Evolutionary conservation across 1,284 basidiomycete genomes (phyloP).

Genomic region (Ustilago sp.): DNA sequence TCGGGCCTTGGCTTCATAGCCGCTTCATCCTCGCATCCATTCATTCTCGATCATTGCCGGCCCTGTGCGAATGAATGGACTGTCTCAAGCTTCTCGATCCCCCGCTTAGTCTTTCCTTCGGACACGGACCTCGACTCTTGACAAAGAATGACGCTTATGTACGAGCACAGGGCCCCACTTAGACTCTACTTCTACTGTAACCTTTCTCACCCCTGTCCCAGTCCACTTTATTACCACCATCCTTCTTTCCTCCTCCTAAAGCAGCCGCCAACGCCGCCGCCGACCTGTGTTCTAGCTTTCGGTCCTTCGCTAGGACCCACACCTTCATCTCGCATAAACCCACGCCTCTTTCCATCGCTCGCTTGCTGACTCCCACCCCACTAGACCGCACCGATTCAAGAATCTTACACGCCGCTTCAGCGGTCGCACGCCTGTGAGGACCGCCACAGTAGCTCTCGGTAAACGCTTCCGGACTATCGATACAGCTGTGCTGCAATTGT

Average conservation of each 20-base stretch:
- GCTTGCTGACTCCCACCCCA: neutral
- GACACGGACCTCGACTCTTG: neutral
- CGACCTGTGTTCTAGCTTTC: neutral
- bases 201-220: neutral
- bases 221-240: neutral
- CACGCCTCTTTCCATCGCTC: neutral
- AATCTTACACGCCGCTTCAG: neutral
- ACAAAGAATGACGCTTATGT: slow-evolving; percentile 20
- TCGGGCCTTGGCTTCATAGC: slow-evolving; percentile 2
- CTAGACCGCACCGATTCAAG: neutral
- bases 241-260: neutral
- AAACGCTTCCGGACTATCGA: slow-evolving; percentile 2
- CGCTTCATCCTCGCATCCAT: neutral
- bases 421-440: neutral
- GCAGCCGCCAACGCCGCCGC: neutral
- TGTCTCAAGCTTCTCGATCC: neutral
- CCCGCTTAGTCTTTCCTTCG: neutral
- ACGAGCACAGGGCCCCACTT: slow-evolving; percentile 26
- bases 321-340: neutral
- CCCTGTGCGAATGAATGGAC: neutral
- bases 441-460: neutral
- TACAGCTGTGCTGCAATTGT: neutral
- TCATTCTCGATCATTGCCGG: neutral
- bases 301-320: slow-evolving; percentile 10
- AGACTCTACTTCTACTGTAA: slow-evolving; percentile 2